Conservation (phyloP, 495 filamentous ascomycete genomes). For the Aspergillus avenaceus region DNA sequence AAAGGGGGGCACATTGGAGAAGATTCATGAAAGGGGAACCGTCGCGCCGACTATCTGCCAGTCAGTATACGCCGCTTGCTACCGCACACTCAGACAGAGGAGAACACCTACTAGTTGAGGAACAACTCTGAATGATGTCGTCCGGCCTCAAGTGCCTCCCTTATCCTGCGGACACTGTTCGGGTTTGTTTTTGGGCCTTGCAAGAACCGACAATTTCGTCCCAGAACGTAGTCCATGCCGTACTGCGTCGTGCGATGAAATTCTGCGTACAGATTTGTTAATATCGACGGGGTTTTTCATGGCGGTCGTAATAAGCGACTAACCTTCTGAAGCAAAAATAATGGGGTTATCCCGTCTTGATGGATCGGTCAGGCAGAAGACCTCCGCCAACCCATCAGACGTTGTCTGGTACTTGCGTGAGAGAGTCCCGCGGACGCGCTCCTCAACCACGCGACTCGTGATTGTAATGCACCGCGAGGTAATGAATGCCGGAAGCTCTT, state of each 20-base stretch:
- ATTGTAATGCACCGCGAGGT: constrained; percentile 38
- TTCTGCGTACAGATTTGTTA: constrained; percentile 26
- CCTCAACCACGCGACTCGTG: constrained; percentile 33
- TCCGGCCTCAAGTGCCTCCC: constrained; percentile 50
- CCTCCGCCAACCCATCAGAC: constrained; percentile 69
- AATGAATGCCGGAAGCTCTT: constrained; percentile 70
- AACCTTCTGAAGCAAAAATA: constrained; percentile 74
- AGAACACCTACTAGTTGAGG: constrained; percentile 57
- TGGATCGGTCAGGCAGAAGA: constrained; percentile 75
- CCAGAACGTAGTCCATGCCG: constrained; percentile 53
- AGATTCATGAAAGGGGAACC: constrained; percentile 65
- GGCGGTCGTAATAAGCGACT: constrained; percentile 5
- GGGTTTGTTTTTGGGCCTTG: constrained; percentile 54
- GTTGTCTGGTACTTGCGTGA: constrained; percentile 45
- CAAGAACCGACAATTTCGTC: constrained; percentile 60
- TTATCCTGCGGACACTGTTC: constrained; percentile 49
- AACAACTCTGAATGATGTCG: constrained; percentile 64
- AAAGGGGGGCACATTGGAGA: constrained; percentile 57
- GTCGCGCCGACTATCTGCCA: constrained; percentile 45
- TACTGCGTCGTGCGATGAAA: constrained; percentile 63
- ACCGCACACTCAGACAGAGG: not conserved
- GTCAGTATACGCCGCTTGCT: constrained; percentile 6
- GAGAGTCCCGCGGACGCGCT: constrained; percentile 30
- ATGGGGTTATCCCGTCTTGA: constrained; percentile 71
- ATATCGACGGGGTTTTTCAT: not conserved